Percentiles rank a stretch among this genome's conserved stretches.
Evolutionary conservation across 352 stramenopile species (phyloP).

Genomic region (Phytophthora litchii): DNA sequence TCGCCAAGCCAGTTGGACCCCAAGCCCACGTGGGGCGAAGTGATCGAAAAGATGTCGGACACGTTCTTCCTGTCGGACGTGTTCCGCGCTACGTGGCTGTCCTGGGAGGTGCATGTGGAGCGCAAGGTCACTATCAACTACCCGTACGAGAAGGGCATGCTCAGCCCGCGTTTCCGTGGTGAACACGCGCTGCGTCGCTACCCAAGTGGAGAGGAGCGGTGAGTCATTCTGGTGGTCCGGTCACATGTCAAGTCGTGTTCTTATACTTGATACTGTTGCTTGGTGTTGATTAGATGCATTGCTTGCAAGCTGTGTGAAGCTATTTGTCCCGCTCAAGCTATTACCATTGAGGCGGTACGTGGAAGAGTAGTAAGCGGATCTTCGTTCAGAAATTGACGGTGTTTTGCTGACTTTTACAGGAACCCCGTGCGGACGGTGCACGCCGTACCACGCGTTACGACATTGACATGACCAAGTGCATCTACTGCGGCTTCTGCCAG

Average conservation of each 20-base stretch:
- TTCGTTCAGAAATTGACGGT: conserved; percentile 1
- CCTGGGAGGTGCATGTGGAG: conserved; percentile 84
- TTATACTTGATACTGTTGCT: conserved; percentile 4
- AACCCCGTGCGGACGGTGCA: conserved; percentile 96
- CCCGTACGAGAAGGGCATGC: conserved; percentile 97
- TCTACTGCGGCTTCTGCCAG: conserved; percentile 98
- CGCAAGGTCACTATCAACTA: conserved; percentile 99
- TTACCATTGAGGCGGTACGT: conserved; percentile 98
- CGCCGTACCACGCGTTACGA: conserved; percentile 99
- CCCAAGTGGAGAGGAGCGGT: conserved; percentile 98
- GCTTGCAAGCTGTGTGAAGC: conserved; percentile 99
- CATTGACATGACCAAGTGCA: conserved; percentile 99
- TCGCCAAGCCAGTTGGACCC: conserved; percentile 37
- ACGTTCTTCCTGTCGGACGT: conserved; percentile 88
- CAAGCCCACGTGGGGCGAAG: conserved; percentile 70
- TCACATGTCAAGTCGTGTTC: conserved; percentile 8
- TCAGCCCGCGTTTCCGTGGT: conserved; percentile 98
- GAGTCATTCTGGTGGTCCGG: conserved; percentile 34
- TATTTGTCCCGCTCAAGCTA: conserved; percentile 99
- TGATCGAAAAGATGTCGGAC: conserved; percentile 84
- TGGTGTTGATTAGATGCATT: conserved; percentile 91
- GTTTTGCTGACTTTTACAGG: conserved; percentile 42
- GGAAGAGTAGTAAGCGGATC: conserved; percentile 22
- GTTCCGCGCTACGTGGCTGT: conserved; percentile 78
- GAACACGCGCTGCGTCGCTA: conserved; percentile 99